A percentile compares a stretch with the other conserved stretches of the same genome.
Conservation (phyloP, 306 rosid genomes). For the Ormosia semicastrata region DNA sequence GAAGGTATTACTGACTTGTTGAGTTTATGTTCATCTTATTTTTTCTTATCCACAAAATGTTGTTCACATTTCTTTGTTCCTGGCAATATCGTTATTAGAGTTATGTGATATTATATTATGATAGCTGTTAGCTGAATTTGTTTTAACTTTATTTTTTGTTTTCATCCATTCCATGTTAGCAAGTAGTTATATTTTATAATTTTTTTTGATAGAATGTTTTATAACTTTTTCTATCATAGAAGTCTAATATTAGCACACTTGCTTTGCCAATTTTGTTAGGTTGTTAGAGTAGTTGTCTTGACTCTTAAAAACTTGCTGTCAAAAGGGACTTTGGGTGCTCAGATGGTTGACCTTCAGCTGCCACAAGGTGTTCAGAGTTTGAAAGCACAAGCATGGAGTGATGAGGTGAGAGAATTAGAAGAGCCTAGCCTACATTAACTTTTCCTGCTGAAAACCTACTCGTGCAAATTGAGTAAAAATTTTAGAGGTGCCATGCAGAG, state of each 20-base stretch:
- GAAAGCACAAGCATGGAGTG: slow-evolving; percentile 99
- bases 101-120: not conserved
- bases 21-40: slow-evolving; percentile 16
- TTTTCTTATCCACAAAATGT: not conserved
- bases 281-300: slow-evolving; percentile 93
- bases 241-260: slow-evolving; percentile 26
- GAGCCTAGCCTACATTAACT: slow-evolving; percentile 2
- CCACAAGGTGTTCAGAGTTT: slow-evolving; percentile 92
- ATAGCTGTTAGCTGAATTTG: slow-evolving; percentile 7
- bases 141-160: not conserved
- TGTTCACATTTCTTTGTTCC: not conserved
- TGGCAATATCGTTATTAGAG: not conserved
- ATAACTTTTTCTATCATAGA: slow-evolving; percentile 5
- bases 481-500: slow-evolving; percentile 2
- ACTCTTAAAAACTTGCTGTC: slow-evolving; percentile 84
- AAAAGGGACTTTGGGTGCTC: slow-evolving; percentile 90
- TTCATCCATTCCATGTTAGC: slow-evolving; percentile 7
- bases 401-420: slow-evolving; percentile 70
- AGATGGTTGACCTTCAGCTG: slow-evolving; percentile 94
- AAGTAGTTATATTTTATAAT: slow-evolving; percentile 16
- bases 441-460: slow-evolving; percentile 16
- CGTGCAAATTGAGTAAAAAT: slow-evolving; percentile 22
- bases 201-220: not conserved
- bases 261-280: slow-evolving; percentile 56
- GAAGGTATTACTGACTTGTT: slow-evolving; percentile 60